These are phyloP conservation scores for Candida tammaniensis DNA, from an alignment of 805 yeast species.

Conservation along the genomic window DNA sequence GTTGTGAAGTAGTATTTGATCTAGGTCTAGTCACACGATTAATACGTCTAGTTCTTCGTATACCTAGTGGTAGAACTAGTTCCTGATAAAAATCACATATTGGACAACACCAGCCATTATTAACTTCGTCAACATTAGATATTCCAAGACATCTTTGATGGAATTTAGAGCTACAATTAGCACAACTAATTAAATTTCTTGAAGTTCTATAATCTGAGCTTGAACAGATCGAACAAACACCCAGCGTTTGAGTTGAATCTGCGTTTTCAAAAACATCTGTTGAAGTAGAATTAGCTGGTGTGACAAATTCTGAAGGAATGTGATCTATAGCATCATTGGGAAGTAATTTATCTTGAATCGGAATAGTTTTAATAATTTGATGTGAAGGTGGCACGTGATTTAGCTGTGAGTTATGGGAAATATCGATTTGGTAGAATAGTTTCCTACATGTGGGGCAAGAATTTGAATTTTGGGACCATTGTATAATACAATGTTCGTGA, in stretches of 20 bases:
- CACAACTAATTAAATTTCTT: conserved; percentile 23
- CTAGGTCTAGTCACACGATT: not conserved
- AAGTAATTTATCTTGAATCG: conserved; percentile 29
- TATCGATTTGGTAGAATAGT: conserved; percentile 34
- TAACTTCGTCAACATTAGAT: conserved; percentile 6
- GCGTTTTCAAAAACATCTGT: not conserved
- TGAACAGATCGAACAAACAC: conserved; percentile 24
- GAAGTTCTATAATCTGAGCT: conserved; percentile 28
- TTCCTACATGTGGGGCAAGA: conserved; percentile 63
- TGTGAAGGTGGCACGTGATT: too few species aligned
- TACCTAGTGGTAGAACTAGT: not conserved
- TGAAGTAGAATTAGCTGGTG: conserved; percentile 12
- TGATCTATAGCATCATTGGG: conserved; percentile 35
- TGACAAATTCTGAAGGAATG: conserved; percentile 36
- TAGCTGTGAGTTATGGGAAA: conserved; percentile 14
- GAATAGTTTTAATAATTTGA: conserved; percentile 7
- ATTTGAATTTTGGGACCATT: conserved; percentile 57
- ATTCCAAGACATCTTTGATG: conserved; percentile 41
- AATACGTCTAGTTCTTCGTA: conserved; percentile 1
- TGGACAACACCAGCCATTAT: conserved; percentile 46
- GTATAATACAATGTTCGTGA: conserved; percentile 54
- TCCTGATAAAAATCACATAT: conserved; percentile 46
- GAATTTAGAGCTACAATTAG: conserved; percentile 37
- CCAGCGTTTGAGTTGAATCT: conserved; percentile 2
- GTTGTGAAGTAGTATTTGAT: not conserved